Base-by-base conservation (phyloP, 306 rosid genomes). In the Dicorynia guianensis region DNA sequence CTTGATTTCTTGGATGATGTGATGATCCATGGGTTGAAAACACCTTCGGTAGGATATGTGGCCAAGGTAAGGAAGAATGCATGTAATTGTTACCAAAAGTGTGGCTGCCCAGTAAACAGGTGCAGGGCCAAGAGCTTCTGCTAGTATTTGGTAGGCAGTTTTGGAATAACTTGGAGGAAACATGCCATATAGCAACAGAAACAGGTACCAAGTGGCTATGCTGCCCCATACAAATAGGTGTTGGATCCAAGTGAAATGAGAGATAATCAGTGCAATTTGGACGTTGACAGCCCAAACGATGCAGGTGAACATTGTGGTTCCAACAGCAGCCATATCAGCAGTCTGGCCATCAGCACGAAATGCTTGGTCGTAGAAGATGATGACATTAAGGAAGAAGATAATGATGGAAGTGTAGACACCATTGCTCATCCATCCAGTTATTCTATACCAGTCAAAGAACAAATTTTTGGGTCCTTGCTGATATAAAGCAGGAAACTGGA, bases 231-330 rank as follows among this genome's bases (percentile, higher is more conserved):
- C 92, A 36, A 96, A 69, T 35, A 87, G 69, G 77, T 96, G 99
- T 72, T 96, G 99, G 72, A 96, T 93, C 99, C 99, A 96, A 11
- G 99, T 96, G 66, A 96, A 96, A 82, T 96, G 99, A 86, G 96
- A 89, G 98, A 93, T 90, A n/a, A 93, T 91, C 58, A 96, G 85
- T 0, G 98, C 98, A 69, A 96, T 93, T 80, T 96, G 99, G 87
- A 89, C 81, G 84, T 96, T 96, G 40, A 96, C 98, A 0, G 97
- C 87, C 98, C 99, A 96, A 63, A 96, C 67, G 72, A 96, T 90
- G 93, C 97, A 84, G 5, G 97, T 93, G 85, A 96, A 96, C 99
- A 96, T 96, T 7, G 98, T 87, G 17, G 99, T 90, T 14, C 99
- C 99, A 25, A 96, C 89, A 15, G 85, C 83, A 12, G 90, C 86